Percentiles rank a stretch among this genome's conserved stretches.
Evolutionary conservation across 805 yeast species (phyloP).

Genomic region (Myxozyma geophila): DNA sequence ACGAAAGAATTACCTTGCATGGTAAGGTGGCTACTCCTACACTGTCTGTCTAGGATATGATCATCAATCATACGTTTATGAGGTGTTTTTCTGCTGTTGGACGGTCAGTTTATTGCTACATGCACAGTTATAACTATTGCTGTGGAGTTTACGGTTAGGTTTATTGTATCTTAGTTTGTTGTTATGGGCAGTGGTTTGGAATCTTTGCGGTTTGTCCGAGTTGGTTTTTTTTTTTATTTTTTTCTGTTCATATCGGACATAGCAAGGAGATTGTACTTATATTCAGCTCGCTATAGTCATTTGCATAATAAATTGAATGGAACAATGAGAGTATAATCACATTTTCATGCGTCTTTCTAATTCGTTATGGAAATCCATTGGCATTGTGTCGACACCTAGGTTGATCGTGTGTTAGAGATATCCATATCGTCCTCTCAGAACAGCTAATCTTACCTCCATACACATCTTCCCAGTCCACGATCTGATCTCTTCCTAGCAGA

Average conservation of each 20-base stretch:
- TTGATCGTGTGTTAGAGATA: neutral
- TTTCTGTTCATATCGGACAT: neutral
- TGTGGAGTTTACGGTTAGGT: slow-evolving; percentile 5
- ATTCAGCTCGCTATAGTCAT: neutral
- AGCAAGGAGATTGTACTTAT: neutral
- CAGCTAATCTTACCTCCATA: slow-evolving; percentile 43
- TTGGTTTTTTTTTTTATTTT: neutral
- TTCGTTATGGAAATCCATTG: slow-evolving; percentile 31
- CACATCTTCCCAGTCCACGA: slow-evolving; percentile 92
- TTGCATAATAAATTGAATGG: neutral
- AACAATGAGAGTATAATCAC: neutral
- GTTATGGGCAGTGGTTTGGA: neutral
- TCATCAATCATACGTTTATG: neutral
- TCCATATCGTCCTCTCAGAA: neutral
- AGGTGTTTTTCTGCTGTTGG: neutral
- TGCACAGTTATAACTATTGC: neutral
- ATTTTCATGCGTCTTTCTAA: slow-evolving; percentile 26
- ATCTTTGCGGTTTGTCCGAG: neutral
- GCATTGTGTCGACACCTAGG: slow-evolving; percentile 23
- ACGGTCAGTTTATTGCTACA: neutral
- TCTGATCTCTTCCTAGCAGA: slow-evolving; percentile 72
- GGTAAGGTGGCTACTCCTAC: neutral
- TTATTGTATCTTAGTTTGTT: neutral
- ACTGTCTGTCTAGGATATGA: neutral
- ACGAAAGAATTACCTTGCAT: neutral